These are phyloP conservation scores for Amanita fuliginea DNA, from an alignment of 768 basidiomycete genomes.

Conservation along the genomic window DNA sequence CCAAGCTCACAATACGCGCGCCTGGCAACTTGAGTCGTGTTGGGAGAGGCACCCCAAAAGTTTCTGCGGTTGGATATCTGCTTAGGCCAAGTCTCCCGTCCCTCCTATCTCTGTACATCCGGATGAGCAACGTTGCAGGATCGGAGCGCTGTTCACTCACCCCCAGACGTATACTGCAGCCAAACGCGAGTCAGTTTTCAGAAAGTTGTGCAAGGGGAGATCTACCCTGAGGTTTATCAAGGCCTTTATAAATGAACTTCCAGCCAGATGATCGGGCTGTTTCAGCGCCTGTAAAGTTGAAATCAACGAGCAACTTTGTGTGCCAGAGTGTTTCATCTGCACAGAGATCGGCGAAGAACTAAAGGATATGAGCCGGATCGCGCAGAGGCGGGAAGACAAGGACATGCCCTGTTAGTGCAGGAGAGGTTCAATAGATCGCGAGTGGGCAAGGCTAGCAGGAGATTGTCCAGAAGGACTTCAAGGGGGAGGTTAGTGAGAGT, in stretches of 20 bases:
- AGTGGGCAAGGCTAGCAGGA: constrained; percentile 47
- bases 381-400: not conserved
- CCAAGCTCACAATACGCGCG: constrained; percentile 56
- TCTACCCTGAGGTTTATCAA: constrained; percentile 59
- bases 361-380: not conserved
- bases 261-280: constrained; percentile 73
- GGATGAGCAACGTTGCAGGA: constrained; percentile 2
- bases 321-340: constrained; percentile 78
- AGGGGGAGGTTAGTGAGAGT: constrained; percentile 47
- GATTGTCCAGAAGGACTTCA: constrained; percentile 68
- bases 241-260: constrained; percentile 67
- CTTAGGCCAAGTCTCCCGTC: constrained; percentile 56
- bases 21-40: constrained; percentile 47
- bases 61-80: constrained; percentile 20
- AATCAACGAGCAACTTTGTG: constrained; percentile 54
- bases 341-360: constrained; percentile 49
- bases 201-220: not conserved
- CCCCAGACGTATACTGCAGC: constrained; percentile 40
- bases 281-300: constrained; percentile 62
- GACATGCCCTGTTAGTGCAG: constrained; percentile 42
- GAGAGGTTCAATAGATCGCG: constrained; percentile 47
- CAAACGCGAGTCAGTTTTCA: not conserved
- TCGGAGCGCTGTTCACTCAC: constrained; percentile 18
- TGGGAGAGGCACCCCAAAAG: constrained; percentile 49
- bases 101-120: constrained; percentile 36